Evolutionary conservation across 495 filamentous ascomycete genomes (phyloP), one percentile per base, ranked within the genome.

Genomic region (Baudoinia panamericana): DNA sequence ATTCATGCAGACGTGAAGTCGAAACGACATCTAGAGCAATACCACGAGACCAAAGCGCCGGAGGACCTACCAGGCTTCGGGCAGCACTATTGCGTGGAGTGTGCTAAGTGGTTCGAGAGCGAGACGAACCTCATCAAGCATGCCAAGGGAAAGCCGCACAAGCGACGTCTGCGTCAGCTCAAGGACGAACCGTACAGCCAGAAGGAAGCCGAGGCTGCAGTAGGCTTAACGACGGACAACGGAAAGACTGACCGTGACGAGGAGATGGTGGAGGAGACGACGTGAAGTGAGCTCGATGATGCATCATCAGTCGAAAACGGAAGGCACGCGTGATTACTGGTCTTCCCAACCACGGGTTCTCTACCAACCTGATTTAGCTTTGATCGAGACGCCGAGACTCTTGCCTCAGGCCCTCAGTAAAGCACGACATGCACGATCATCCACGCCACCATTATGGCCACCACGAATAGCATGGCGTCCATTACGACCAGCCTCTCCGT

Each of bases 101-200:
- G 88, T 55, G 76, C 86, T 27, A 95, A 93, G 65, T 95, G 81
- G 78, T 95, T 88, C 58, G 90, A 95, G 62, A 80, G 75, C 39
- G 84, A 92, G 36, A 61, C 73, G 51, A 90, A 78, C 52, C 64
- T 93, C 44, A 67, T 73, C 20, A 63, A 70, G 20, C 90, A 97
- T 59, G 66, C 63, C 24, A 84, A 80, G 62, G 85, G 87, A 42
- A 97, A 93, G 65, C 78, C 76, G 27, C 88, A 97, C 60, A 94
- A 85, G 70, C 71, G 83, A 65, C 92, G 87, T 63, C 54, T 92
- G 22, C 76, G 78, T 44, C 64, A 78, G 41, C 62, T 96, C 40
- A 68, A 70, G 30, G 84, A 88, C 54, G 80, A 83, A 50, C 80
- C 86, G 25, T 87, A 90, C 62, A 75, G 76, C 4, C 85, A 93